Conservation (phyloP, 768 basidiomycete genomes). For the Rhizopogon vesiculosus region DNA sequence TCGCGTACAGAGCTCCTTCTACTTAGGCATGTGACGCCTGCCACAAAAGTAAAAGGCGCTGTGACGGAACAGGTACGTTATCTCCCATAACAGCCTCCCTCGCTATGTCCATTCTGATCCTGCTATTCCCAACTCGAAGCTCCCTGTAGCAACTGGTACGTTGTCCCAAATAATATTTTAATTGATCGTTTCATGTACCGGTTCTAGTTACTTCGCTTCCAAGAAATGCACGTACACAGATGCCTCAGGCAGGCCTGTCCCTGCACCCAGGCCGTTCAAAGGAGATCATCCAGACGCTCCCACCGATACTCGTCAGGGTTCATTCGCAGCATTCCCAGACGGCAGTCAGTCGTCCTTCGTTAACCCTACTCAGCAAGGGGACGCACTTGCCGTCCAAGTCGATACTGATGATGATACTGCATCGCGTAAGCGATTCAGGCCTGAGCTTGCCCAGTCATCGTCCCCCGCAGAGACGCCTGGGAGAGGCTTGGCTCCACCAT, state of each 20-base stretch:
- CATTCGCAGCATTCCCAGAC: slow-evolving; percentile 14
- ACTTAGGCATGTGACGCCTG: slow-evolving; percentile 71
- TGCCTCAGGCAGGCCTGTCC: slow-evolving; percentile 72
- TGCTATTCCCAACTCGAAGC: slow-evolving; percentile 33
- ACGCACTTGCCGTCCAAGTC: slow-evolving; percentile 11
- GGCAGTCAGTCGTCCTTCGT: slow-evolving; percentile 12
- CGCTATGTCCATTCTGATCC: slow-evolving; percentile 2
- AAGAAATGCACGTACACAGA: slow-evolving; percentile 82
- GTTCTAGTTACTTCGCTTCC: slow-evolving; percentile 68
- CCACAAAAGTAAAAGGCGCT: slow-evolving; percentile 80
- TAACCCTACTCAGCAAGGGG: slow-evolving; percentile 6
- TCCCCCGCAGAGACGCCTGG: slow-evolving; percentile 24
- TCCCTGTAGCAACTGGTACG: slow-evolving; percentile 78
- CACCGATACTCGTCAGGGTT: slow-evolving; percentile 20
- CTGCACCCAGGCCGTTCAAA: slow-evolving; percentile 56
- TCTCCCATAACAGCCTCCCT: slow-evolving; percentile 3
- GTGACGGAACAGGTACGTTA: slow-evolving; percentile 71
- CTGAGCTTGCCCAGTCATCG: slow-evolving; percentile 36
- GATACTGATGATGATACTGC: slow-evolving; percentile 37
- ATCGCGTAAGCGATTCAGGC: slow-evolving; percentile 47
- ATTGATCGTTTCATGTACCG: slow-evolving; percentile 4
- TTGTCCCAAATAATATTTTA: slow-evolving; percentile 3
- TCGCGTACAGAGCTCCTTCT: background rate
- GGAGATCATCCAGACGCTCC: slow-evolving; percentile 30
- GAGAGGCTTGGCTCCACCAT: slow-evolving; percentile 32